Conservation (phyloP, 305 asterid species). For the Fraxinus velutina region DNA sequence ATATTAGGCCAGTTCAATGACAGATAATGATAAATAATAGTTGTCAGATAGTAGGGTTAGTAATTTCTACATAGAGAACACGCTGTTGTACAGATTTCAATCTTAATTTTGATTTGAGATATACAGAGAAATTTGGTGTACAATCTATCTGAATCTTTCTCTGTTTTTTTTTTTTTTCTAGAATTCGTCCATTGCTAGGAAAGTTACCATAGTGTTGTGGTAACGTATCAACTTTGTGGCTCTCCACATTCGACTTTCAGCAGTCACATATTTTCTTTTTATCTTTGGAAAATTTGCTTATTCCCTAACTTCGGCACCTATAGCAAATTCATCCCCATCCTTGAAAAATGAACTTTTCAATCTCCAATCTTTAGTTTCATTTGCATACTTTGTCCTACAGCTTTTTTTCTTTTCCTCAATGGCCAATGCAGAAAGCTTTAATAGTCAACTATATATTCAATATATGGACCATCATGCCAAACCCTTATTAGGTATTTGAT, state of each 20-base stretch:
- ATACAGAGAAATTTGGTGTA: neutral
- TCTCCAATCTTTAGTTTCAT: neutral
- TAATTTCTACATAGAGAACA: slow-evolving; percentile 12
- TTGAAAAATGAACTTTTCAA: neutral
- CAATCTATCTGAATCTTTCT: neutral
- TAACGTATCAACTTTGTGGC: neutral
- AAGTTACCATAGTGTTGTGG: neutral
- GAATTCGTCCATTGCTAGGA: neutral
- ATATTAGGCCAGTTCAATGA: neutral
- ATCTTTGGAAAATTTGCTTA: neutral
- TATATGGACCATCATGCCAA: neutral
- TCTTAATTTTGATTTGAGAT: slow-evolving; percentile 8
- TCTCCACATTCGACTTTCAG: neutral
- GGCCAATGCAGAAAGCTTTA: neutral
- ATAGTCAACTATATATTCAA: neutral
- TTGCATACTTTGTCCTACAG: neutral
- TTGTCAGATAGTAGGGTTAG: slow-evolving; percentile 7
- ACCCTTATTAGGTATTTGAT: neutral
- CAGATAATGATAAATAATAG: slow-evolving; percentile 15
- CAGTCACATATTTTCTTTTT: neutral
- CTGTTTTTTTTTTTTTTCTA: too few species aligned
- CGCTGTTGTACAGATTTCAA: slow-evolving; percentile 10
- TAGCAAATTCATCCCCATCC: neutral
- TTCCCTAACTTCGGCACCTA: neutral
- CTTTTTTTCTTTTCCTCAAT: neutral